phyloP scores from a whole-genome alignment of 2,329 filamentous ascomycete species.

The Penicillium hesseltinei region DNA sequence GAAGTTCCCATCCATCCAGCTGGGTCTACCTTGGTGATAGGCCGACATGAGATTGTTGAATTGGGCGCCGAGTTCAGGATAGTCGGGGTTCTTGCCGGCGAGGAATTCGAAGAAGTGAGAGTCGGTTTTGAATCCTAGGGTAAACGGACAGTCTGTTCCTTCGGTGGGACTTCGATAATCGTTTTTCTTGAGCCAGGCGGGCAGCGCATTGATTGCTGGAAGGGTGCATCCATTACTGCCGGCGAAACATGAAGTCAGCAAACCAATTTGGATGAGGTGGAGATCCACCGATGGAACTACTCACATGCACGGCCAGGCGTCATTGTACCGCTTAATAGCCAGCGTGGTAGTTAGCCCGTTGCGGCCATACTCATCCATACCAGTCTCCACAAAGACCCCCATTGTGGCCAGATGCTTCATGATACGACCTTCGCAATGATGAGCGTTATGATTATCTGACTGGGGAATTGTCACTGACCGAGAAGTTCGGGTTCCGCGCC shows the following conservation, averaged over 20 bases:
- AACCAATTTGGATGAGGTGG: too few relatives aligned
- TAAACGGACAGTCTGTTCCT: conserved; percentile 9
- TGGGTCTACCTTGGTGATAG: conserved; percentile 11
- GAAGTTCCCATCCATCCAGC: conserved; percentile 12
- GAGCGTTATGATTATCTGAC: neutral
- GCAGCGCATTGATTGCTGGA: conserved; percentile 1
- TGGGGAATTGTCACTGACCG: neutral
- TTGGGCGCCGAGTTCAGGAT: conserved; percentile 9
- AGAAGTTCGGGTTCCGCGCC: conserved; percentile 13
- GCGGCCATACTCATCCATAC: conserved; percentile 13
- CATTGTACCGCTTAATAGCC: conserved; percentile 14
- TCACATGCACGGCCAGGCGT: conserved; percentile 19
- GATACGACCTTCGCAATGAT: conserved; percentile 9
- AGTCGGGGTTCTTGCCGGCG: conserved; percentile 3
- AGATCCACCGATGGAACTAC: neutral
- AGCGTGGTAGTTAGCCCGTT: conserved; percentile 15
- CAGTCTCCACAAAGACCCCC: conserved; percentile 18
- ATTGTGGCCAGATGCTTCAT: conserved; percentile 21
- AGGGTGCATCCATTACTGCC: conserved; percentile 7
- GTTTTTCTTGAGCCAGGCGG: conserved; percentile 11
- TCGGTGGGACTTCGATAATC: conserved; percentile 9
- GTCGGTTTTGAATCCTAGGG: conserved; percentile 4
- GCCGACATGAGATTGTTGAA: conserved; percentile 16
- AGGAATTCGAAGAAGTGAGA: conserved; percentile 10
- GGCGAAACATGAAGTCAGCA: neutral